Evolutionary conservation across 331 rosid species (phyloP).

Genomic region (Stylosanthes scabra): DNA sequence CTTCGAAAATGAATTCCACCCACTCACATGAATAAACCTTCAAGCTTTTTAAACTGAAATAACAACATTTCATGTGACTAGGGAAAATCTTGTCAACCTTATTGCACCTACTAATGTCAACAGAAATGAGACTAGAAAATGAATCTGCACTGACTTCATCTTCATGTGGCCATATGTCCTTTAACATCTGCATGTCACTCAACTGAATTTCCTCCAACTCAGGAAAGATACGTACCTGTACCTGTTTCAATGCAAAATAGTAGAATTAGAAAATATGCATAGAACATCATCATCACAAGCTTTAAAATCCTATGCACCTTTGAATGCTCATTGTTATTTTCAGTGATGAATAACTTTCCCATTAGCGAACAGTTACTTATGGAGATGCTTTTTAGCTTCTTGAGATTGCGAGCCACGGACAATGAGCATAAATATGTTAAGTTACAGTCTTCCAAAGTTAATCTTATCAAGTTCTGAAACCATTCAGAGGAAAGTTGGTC

Average conservation of each 20-base stretch:
- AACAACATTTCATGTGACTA: background rate
- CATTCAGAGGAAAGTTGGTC: background rate
- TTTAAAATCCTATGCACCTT: background rate
- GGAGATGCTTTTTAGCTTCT: background rate
- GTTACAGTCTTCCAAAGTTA: background rate
- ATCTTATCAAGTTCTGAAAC: constrained; percentile 6
- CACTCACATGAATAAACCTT: background rate
- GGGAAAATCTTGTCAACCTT: constrained; percentile 15
- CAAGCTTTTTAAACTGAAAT: background rate
- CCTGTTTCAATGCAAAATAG: background rate
- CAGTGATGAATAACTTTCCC: background rate
- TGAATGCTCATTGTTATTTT: background rate
- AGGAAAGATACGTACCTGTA: background rate
- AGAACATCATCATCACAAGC: background rate
- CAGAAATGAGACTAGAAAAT: background rate
- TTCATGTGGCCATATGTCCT: background rate
- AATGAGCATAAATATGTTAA: constrained; percentile 16
- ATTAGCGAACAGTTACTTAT: background rate
- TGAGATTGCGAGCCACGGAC: constrained; percentile 11
- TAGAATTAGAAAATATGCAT: too few species aligned
- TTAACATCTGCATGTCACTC: background rate
- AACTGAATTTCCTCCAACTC: constrained; percentile 28
- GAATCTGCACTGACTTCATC: background rate
- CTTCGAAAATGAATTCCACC: constrained; percentile 22
- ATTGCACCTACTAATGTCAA: background rate